These are phyloP conservation scores for Pittosporum tobira DNA, from an alignment of 129 eudicot genomes.

Conservation along the genomic window DNA sequence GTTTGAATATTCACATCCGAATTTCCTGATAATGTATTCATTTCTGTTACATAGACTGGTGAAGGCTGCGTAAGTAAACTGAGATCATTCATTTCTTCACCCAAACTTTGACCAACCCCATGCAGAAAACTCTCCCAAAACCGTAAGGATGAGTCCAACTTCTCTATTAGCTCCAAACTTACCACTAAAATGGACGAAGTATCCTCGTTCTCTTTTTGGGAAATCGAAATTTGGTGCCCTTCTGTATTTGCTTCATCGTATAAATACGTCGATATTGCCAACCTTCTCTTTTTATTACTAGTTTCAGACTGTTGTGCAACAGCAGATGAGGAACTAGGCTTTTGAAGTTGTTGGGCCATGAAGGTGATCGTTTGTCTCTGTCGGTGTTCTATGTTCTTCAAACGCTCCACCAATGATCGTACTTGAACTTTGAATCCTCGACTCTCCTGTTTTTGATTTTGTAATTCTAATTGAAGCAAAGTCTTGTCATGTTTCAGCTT, in stretches of 20 bases:
- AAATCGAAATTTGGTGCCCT: slow-evolving; percentile 13
- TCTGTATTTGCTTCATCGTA: slow-evolving; percentile 32
- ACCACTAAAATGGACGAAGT: slow-evolving; percentile 16
- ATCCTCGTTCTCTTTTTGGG: slow-evolving; percentile 21
- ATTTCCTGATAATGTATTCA: slow-evolving; percentile 20
- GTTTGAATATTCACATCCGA: slow-evolving; percentile 19
- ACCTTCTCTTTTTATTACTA: slow-evolving; percentile 51
- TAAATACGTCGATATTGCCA: slow-evolving; percentile 37
- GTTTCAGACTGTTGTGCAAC: slow-evolving; percentile 23
- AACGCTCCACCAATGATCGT: slow-evolving; percentile 29
- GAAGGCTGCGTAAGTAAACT: slow-evolving; percentile 14
- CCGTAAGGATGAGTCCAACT: slow-evolving; percentile 39
- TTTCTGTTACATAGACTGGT: slow-evolving; percentile 17
- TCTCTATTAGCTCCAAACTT: slow-evolving; percentile 25
- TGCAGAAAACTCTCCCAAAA: slow-evolving; percentile 44
- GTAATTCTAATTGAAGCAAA: slow-evolving; percentile 48
- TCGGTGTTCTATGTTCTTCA: slow-evolving; percentile 31
- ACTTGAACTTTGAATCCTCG: slow-evolving; percentile 35
- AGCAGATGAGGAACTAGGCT: slow-evolving; percentile 27
- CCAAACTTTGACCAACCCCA: slow-evolving; percentile 18
- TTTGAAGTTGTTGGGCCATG: slow-evolving; percentile 46
- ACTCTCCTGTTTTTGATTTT: slow-evolving; percentile 37
- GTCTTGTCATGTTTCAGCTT: slow-evolving; percentile 39
- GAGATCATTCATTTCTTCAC: slow-evolving; percentile 22
- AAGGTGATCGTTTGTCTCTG: slow-evolving; percentile 40